Evolutionary conservation across 345 rosid species (phyloP), one percentile per base, ranked within the genome.

Genomic region (Mallotus nudiflorus): DNA sequence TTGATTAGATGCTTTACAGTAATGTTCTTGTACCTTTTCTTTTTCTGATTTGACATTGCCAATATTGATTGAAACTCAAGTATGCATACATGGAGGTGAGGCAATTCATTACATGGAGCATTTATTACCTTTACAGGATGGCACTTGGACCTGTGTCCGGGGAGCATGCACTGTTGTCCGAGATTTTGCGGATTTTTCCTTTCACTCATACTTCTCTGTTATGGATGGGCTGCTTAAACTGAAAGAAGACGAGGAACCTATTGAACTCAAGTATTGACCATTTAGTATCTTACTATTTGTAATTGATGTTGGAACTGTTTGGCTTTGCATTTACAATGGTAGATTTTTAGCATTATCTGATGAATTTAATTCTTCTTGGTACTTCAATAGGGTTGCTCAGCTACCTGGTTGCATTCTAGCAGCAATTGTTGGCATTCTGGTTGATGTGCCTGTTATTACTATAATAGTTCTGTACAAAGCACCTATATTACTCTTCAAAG

Each of bases 91-190:
- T 25, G 14, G 63, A 12, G 0, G 28, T 1, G n/a, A 27, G 18
- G 15, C 5, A n/a, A 16, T 49, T 54, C 33, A 33, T 10, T 50
- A 18, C 9, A 48, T 48, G 8, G 18, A 37, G 16, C 3, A n/a
- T n/a, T n/a, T n/a, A 52, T 39, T 46, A 20, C 15, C 28, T 49
- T 63, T 9, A 28, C 55, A 75, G 79, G 71, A 63, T 29, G 74
- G 79, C 9, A 69, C 70, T 49, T 75, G 70, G 74, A 56, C 57
- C 64, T 55, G 45, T 63, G 74, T 69, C 22, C 31, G 12, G 53
- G 74, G 79, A 64, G 71, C 75, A 5, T 70, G 74, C 46, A 75
- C 70, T 9, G 61, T 68, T 18, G 74, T 75, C 28, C 73, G 69
- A 0, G 73, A 75, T 54, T 75, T 68, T 68, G 51, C 78, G 12